Evolutionary conservation across 2,329 filamentous ascomycete species (phyloP), one percentile per base, ranked within the genome.

Genomic region (Xylariaceae sp.): DNA sequence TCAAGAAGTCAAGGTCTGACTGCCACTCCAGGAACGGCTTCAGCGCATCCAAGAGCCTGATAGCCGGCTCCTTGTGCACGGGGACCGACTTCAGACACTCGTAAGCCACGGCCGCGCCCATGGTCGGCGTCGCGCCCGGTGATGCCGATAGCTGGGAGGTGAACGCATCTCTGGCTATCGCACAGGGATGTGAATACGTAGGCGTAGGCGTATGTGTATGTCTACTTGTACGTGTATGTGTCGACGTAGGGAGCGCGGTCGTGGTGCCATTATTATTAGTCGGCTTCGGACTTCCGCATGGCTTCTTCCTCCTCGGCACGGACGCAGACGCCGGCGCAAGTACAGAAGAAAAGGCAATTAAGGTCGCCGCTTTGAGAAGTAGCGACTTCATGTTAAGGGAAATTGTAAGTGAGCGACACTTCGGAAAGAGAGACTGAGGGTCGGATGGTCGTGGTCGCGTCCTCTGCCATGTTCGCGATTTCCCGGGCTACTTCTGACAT

Each of bases 21-120:
- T 44, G 42, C 42, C 42, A 44, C 31, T 44, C 42, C 7, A 44
- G 42, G 14, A 44, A 41, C 8, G 42, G 38, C 23, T 42, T 38
- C 14, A 44, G 21, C n/a, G 19, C 42, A 1, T 44, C 42, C 11
- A 44, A 29, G 6, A 44, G 35, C n/a, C 35, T 31, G 16, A 44
- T 35, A 2, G 42, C 42, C 15, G 42, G 34, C 38, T 42, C 42
- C 28, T 35, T 42, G 14, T 44, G 39, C 9, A 42, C 27, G 4
- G 34, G 34, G 16, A 44, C 42, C 18, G 42, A 44, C 16, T 34
- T 44, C 12, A 44, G 28, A 16, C 42, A 44, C 13, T 41, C 34
- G 5, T 42, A 42, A 38, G 42, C 42, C 14, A 23, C 6, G 12
- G 42, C 38, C 19, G 42, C 42, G 11, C 26, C 42, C 31, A 44